A percentile compares a stretch with the other conserved stretches of the same genome.
These are phyloP conservation scores for Gryganskiella cystojenkinii DNA, from an alignment of 192 early-diverging fungal genomes.

Conservation along the genomic window DNA sequence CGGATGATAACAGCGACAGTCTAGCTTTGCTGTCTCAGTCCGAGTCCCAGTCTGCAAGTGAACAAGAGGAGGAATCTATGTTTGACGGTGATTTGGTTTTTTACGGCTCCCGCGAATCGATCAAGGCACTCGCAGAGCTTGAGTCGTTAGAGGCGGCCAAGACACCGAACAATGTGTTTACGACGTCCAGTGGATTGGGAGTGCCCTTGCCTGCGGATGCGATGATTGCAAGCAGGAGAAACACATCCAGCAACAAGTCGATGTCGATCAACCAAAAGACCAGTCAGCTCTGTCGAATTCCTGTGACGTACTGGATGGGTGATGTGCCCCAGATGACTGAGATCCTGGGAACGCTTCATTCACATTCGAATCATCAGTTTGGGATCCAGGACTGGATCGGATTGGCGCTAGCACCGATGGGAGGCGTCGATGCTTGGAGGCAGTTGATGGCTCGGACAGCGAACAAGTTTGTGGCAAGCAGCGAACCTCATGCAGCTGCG, in stretches of 20 bases:
- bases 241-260: background rate
- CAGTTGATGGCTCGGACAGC: conserved; percentile 52
- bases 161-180: conserved; percentile 14
- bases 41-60: too few relatives aligned
- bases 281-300: conserved; percentile 25
- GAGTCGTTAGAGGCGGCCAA: conserved; percentile 21
- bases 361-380: conserved; percentile 30
- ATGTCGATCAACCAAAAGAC: background rate
- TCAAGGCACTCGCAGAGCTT: conserved; percentile 44
- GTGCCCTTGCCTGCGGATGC: conserved; percentile 1
- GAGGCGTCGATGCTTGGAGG: conserved; percentile 60
- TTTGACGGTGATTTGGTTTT: conserved; percentile 33
- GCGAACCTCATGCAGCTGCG: conserved; percentile 53
- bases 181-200: conserved; percentile 24
- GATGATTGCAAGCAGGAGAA: background rate
- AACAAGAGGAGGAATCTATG: background rate
- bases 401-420: conserved; percentile 60
- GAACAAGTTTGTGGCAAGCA: conserved; percentile 40
- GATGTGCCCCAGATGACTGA: conserved; percentile 37
- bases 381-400: conserved; percentile 59
- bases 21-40: too few relatives aligned
- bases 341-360: conserved; percentile 16
- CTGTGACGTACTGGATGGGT: conserved; percentile 37
- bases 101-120: conserved; percentile 40
- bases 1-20: too few relatives aligned